Conservation (phyloP, 805 yeast genomes). For the Martiniozyma abietophila region DNA sequence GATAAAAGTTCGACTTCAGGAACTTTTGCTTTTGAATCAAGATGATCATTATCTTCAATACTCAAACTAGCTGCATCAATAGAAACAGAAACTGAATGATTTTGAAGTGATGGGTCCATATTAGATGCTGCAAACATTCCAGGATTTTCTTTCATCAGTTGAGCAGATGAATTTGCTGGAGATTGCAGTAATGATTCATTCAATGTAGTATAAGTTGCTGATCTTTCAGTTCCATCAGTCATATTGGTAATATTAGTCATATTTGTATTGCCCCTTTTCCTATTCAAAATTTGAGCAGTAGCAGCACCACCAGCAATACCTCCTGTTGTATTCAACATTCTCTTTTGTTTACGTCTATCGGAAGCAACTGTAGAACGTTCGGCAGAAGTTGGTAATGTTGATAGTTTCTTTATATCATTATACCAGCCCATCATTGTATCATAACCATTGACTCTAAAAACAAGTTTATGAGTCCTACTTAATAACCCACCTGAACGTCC, state of each 20-base stretch:
- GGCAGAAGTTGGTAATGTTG: conserved; percentile 51
- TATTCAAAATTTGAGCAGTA: conserved; percentile 18
- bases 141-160: conserved; percentile 2
- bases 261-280: conserved; percentile 11
- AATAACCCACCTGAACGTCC: conserved; percentile 62
- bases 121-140: conserved; percentile 7
- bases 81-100: conserved; percentile 6
- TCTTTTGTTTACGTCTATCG: conserved; percentile 23
- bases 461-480: conserved; percentile 84
- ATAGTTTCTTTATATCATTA: conserved; percentile 61
- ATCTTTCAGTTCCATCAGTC: conserved; percentile 4
- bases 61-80: conserved; percentile 11
- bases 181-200: conserved; percentile 6
- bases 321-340: conserved; percentile 11
- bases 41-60: background rate
- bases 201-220: conserved; percentile 1
- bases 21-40: background rate
- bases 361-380: conserved; percentile 42
- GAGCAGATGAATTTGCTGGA: conserved; percentile 2
- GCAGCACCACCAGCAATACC: conserved; percentile 21
- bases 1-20: conserved; percentile 1
- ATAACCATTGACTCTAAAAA: conserved; percentile 83
- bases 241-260: conserved; percentile 14
- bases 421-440: conserved; percentile 80
- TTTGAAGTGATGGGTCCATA: no score